A percentile compares a stretch with the other conserved stretches of the same genome.
These are phyloP conservation scores for Nicotiana otophora DNA, from an alignment of 257 asterid species.

Conservation along the genomic window DNA sequence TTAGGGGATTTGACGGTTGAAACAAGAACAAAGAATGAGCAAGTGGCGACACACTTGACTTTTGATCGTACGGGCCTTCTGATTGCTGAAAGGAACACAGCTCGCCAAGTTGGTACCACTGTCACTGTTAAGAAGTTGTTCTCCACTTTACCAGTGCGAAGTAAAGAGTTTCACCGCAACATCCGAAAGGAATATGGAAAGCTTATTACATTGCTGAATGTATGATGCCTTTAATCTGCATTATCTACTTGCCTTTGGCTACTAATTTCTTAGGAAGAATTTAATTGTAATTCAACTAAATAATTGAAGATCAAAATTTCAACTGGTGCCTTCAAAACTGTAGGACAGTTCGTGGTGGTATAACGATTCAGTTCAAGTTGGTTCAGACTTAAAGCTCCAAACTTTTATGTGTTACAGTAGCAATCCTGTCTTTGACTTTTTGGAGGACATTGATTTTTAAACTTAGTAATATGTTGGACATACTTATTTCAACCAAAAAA, in stretches of 20 bases:
- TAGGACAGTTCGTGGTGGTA: background rate
- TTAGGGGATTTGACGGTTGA: conserved; percentile 85
- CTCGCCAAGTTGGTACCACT: conserved; percentile 92
- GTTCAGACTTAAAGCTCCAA: background rate
- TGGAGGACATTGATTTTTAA: background rate
- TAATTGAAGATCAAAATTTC: background rate
- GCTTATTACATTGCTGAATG: conserved; percentile 77
- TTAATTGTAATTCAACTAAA: background rate
- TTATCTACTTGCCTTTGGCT: background rate
- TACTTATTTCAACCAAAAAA: background rate
- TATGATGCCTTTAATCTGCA: conserved; percentile 31
- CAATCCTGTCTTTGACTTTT: background rate
- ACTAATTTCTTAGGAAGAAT: conserved; percentile 1
- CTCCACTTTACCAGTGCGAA: conserved; percentile 82
- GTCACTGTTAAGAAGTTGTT: conserved; percentile 85
- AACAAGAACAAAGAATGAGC: conserved; percentile 71
- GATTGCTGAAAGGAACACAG: conserved; percentile 67
- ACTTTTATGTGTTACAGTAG: background rate
- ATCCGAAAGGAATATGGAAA: conserved; percentile 89
- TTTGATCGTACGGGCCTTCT: conserved; percentile 63
- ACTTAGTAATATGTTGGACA: background rate
- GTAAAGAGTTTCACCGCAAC: conserved; percentile 80
- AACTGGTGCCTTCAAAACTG: conserved; percentile 2
- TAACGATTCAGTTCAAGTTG: background rate
- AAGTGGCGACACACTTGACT: conserved; percentile 83